Evolutionary conservation across 768 basidiomycete genomes (phyloP).

Genomic region (Leccinum pellstonianum): DNA sequence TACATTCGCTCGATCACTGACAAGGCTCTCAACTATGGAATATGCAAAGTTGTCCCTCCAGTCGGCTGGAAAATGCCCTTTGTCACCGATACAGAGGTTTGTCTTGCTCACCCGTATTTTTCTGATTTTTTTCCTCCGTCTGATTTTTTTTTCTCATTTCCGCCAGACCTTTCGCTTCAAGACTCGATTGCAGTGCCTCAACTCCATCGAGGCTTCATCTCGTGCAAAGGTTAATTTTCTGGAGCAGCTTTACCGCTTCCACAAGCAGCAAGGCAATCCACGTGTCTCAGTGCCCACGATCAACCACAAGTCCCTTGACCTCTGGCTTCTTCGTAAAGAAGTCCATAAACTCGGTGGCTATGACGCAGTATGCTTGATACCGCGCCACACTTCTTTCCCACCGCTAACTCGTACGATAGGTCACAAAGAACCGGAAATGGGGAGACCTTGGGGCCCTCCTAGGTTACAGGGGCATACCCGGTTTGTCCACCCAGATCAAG

Average conservation of each 20-base stretch:
- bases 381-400: constrained; percentile 16
- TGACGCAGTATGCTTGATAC: constrained; percentile 61
- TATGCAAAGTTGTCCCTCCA: constrained; percentile 96
- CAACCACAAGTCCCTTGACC: constrained; percentile 88
- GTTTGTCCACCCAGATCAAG: constrained; percentile 85
- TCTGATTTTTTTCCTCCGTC: constrained; percentile 23
- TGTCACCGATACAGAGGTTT: constrained; percentile 88
- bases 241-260: constrained; percentile 95
- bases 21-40: constrained; percentile 73
- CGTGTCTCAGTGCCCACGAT: constrained; percentile 92
- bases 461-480: constrained; percentile 80
- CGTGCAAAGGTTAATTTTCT: constrained; percentile 96
- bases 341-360: constrained; percentile 88
- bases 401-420: constrained; percentile 47
- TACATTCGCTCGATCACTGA: constrained; percentile 84
- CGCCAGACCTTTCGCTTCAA: constrained; percentile 85
- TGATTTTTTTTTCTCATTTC: constrained; percentile 23
- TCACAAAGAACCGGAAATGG: constrained; percentile 85
- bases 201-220: constrained; percentile 96
- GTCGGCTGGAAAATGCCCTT: constrained; percentile 95
- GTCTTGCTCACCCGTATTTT: constrained; percentile 33
- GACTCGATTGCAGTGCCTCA: constrained; percentile 90
- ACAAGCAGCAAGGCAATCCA: constrained; percentile 91
- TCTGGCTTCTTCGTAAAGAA: constrained; percentile 91
- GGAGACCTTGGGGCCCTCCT: constrained; percentile 77